A percentile compares a stretch with the other conserved stretches of the same genome.
Evolutionary conservation across 805 yeast species (phyloP).

Genomic region (Nakazawaea wyomingensis): DNA sequence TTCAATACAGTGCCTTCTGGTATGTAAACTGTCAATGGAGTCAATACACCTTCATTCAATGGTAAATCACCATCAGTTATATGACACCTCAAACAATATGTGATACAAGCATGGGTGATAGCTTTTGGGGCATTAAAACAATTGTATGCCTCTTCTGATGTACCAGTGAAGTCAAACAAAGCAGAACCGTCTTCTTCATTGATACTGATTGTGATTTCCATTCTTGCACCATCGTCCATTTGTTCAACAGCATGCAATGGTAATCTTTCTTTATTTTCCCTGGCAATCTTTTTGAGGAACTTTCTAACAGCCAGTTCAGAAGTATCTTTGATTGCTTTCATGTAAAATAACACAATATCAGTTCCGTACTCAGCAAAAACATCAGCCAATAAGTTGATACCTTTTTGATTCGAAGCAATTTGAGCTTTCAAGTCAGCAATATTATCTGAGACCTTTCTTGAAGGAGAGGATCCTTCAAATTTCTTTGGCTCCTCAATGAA

Average conservation of each 20-base stretch:
- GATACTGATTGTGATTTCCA: conserved; percentile 37
- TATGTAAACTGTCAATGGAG: conserved; percentile 24
- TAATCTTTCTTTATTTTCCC: conserved; percentile 27
- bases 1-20: conserved; percentile 30
- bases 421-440: conserved; percentile 38
- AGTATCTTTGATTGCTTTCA: conserved; percentile 34
- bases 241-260: conserved; percentile 38
- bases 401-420: conserved; percentile 42
- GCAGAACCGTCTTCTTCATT: conserved; percentile 35
- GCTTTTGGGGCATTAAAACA: conserved; percentile 53
- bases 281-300: conserved; percentile 27
- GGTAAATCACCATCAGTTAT: conserved; percentile 50
- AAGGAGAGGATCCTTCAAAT: conserved; percentile 45
- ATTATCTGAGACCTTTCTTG: conserved; percentile 50
- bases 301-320: conserved; percentile 36
- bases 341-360: conserved; percentile 33
- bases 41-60: conserved; percentile 47
- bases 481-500: conserved; percentile 45
- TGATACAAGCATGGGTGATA: conserved; percentile 46
- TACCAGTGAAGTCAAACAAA: conserved; percentile 47
- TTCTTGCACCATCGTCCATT: conserved; percentile 53
- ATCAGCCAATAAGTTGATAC: conserved; percentile 33
- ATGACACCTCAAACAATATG: conserved; percentile 45
- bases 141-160: conserved; percentile 47
- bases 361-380: conserved; percentile 34